Base-by-base conservation (phyloP, 169 alveolate species). In the Plasmodium knowlesi region DNA sequence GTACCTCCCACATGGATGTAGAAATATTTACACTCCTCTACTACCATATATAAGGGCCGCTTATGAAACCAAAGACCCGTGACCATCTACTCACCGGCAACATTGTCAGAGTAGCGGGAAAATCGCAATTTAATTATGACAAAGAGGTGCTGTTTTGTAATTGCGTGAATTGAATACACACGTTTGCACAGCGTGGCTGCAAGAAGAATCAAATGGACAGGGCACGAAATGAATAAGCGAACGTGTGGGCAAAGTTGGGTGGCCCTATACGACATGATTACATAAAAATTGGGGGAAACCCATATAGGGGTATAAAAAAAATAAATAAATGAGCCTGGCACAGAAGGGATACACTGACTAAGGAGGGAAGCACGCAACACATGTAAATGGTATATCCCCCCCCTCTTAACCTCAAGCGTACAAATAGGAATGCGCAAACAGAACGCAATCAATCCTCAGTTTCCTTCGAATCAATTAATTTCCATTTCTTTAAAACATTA, bases 401-500 rank as follows among this genome's bases (percentile, higher is more conserved):
- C 41, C 41, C 28, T 37, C 6, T 39, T 32, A 19, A 25, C 10
- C 53, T 14, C 37, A n/a, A 0, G 57, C 30, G 46, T 76, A 19
- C 46, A 76, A 80, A 41, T n/a, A 16, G 39, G 16, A 16, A 25
- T 25, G 43, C 8, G 61, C 32, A 43, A 80, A 80, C 46, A 80
- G 12, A 28, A 39, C 9, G 43, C 30, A 67, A 2, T 79, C 54
- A 89, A 5, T 80, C 94, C 30, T 89, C 94, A 9, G 30, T 8
- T 9, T 89, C 83, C 46, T 19, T 9, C 41, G 70, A 37, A 14
- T 67, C 89, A 19, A 89, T 89, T 34, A 89, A 16, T 37, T 79
- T 79, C 94, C 94, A 89, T 41, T 89, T 89, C 43, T 12, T 67
- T 89, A 89, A 89, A 79, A 89, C 90, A 61, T 89, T 89, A 37